phyloP scores from a whole-genome alignment of 208 protist species.

The Pavlovales sp. region DNA sequence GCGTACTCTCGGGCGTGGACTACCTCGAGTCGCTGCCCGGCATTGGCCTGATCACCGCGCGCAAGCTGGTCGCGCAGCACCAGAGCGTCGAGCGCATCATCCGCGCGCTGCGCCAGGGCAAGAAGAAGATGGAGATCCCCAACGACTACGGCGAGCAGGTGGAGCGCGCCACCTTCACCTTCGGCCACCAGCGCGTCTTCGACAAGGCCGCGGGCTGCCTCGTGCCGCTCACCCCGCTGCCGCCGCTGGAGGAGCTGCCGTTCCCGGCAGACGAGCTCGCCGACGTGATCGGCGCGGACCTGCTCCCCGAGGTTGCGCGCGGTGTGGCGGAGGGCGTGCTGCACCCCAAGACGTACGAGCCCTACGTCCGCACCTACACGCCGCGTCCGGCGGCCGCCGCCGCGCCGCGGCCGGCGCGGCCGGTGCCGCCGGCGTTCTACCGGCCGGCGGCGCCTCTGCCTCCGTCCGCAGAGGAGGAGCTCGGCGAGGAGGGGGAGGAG shows the following conservation, averaged over 20 bases:
- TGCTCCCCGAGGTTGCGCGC: background rate
- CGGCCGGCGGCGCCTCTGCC: no score
- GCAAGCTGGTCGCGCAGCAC: conserved; percentile 66
- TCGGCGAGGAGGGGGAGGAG: no score
- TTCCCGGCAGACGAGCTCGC: background rate
- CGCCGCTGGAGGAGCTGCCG: background rate
- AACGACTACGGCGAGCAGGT: background rate
- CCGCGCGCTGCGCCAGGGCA: background rate
- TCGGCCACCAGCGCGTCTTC: conserved; percentile 12
- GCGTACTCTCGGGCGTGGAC: conserved; percentile 94
- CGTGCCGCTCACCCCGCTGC: conserved; percentile 2
- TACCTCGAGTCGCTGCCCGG: conserved; percentile 81
- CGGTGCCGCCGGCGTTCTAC: no score
- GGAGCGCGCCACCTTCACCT: background rate
- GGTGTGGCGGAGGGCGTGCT: background rate
- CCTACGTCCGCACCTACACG: background rate
- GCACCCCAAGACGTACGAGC: background rate
- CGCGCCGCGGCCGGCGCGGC: no score
- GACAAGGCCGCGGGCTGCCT: background rate
- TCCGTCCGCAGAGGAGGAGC: no score
- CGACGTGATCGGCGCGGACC: background rate
- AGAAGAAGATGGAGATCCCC: background rate
- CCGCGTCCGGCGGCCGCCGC: no score
- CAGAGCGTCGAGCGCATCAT: conserved; percentile 25
- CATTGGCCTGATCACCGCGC: conserved; percentile 87